Conservation (phyloP, 805 yeast genomes). For the Ogataea minuta region DNA sequence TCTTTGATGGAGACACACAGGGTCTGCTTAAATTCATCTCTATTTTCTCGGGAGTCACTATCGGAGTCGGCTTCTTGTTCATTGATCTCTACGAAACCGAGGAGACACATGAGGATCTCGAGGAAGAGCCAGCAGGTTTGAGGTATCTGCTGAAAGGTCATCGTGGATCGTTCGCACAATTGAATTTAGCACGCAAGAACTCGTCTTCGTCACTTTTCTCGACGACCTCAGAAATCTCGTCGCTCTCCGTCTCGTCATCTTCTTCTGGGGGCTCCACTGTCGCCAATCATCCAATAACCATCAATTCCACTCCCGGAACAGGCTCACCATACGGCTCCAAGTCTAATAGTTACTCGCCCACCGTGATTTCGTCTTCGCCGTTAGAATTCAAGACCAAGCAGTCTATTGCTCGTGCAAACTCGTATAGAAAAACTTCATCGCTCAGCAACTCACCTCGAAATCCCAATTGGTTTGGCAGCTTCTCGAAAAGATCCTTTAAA, state of each 20-base stretch:
- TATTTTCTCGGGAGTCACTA: conserved; percentile 46
- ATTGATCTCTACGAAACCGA: conserved; percentile 36
- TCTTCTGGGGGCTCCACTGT: conserved; percentile 18
- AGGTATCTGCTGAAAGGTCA: conserved; percentile 33
- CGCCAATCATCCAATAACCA: conserved; percentile 22
- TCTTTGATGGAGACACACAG: conserved; percentile 51
- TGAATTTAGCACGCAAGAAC: conserved; percentile 25
- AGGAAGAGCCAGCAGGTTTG: conserved; percentile 22
- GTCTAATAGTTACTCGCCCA: conserved; percentile 16
- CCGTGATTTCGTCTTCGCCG: conserved; percentile 27
- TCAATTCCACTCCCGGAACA: conserved; percentile 9
- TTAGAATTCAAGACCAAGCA: conserved; percentile 27
- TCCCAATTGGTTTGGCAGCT: conserved; percentile 18
- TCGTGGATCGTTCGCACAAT: conserved; percentile 37
- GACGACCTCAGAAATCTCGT: conserved; percentile 26
- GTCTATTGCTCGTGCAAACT: conserved; percentile 22
- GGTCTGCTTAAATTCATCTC: conserved; percentile 57
- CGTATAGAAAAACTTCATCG: conserved; percentile 26
- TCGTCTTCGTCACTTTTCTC: conserved; percentile 34
- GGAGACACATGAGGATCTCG: conserved; percentile 24
- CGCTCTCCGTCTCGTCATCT: conserved; percentile 24
- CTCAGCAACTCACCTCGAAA: conserved; percentile 29
- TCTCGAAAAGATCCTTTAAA: conserved; percentile 13
- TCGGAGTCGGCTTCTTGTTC: conserved; percentile 46
- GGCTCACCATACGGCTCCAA: conserved; percentile 10